Percentiles rank a stretch among this genome's conserved stretches.
Conservation (phyloP, 768 basidiomycete species). For the Hydnum rufescens region DNA sequence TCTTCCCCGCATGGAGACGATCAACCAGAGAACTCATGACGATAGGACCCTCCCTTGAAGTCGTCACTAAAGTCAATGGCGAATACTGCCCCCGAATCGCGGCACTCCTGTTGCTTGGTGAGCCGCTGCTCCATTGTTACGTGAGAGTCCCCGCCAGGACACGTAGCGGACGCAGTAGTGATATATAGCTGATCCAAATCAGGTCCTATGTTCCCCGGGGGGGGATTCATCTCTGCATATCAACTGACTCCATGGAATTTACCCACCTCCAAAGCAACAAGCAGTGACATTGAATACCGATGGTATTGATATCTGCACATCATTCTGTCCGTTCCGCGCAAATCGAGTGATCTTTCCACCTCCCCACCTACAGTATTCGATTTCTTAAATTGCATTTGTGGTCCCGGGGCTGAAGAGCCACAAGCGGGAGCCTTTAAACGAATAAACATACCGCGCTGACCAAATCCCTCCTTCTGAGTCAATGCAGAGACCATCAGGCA, state of each 20-base stretch:
- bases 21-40: conserved; percentile 2
- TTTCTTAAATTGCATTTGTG: no score
- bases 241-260: conserved; percentile 6
- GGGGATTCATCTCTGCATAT: background rate
- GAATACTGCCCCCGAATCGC: conserved; percentile 37
- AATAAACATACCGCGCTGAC: conserved; percentile 28
- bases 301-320: conserved; percentile 38
- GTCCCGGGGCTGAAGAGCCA: no score
- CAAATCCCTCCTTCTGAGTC: conserved; percentile 44
- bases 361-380: conserved; percentile 30
- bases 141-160: background rate
- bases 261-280: conserved; percentile 47
- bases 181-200: conserved; percentile 45
- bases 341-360: conserved; percentile 40
- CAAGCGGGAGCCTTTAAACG: conserved; percentile 14
- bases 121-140: conserved; percentile 15
- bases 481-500: conserved; percentile 41
- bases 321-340: conserved; percentile 30
- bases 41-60: conserved; percentile 21
- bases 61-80: conserved; percentile 28
- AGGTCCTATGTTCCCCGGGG: conserved; percentile 23
- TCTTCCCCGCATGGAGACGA: no score
- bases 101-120: no score
- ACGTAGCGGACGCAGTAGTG: conserved; percentile 20
- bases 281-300: conserved; percentile 44